Percentiles rank a stretch among this genome's conserved stretches.
phyloP scores from a whole-genome alignment of 805 yeast genomes.

The Alloascoidea africana region DNA sequence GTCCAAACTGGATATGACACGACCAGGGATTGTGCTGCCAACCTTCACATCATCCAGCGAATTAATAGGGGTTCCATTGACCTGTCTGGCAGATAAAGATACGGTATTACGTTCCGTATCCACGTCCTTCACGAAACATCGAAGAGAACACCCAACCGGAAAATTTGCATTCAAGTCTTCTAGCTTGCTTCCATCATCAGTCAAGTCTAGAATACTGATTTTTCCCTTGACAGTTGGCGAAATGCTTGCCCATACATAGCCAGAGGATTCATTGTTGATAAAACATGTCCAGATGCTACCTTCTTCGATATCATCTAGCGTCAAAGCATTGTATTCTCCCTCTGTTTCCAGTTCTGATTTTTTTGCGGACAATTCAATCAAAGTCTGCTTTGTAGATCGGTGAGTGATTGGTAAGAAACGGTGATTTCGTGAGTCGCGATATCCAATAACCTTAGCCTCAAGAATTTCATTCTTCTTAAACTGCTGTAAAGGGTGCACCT shows the following conservation, averaged over 20 bases:
- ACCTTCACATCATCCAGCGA: constrained; percentile 33
- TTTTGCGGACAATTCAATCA: constrained; percentile 51
- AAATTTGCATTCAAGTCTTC: constrained; percentile 36
- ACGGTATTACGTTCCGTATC: constrained; percentile 40
- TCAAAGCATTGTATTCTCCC: constrained; percentile 16
- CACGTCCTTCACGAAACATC: constrained; percentile 35
- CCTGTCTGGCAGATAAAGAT: constrained; percentile 30
- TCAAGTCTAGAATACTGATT: constrained; percentile 46
- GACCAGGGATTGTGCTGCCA: constrained; percentile 45
- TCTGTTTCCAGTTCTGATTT: constrained; percentile 21
- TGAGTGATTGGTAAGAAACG: constrained; percentile 52
- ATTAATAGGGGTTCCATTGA: constrained; percentile 18
- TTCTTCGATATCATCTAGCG: constrained; percentile 26
- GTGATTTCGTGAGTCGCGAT: constrained; percentile 55
- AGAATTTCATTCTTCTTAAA: constrained; percentile 45
- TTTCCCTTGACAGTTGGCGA: constrained; percentile 57
- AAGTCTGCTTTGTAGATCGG: constrained; percentile 34
- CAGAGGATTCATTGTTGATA: constrained; percentile 48
- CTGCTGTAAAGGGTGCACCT: constrained; percentile 35
- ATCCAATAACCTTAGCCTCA: constrained; percentile 59
- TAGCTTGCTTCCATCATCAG: constrained; percentile 31
- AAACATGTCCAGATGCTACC: constrained; percentile 43
- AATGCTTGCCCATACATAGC: constrained; percentile 51
- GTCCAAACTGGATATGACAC: constrained; percentile 41
- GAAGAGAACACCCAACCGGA: constrained; percentile 62